Evolutionary conservation across 371 early-diverging fungal genomes (phyloP), one percentile per base, ranked within the genome.

Genomic region (Haplosporangium sp.): DNA sequence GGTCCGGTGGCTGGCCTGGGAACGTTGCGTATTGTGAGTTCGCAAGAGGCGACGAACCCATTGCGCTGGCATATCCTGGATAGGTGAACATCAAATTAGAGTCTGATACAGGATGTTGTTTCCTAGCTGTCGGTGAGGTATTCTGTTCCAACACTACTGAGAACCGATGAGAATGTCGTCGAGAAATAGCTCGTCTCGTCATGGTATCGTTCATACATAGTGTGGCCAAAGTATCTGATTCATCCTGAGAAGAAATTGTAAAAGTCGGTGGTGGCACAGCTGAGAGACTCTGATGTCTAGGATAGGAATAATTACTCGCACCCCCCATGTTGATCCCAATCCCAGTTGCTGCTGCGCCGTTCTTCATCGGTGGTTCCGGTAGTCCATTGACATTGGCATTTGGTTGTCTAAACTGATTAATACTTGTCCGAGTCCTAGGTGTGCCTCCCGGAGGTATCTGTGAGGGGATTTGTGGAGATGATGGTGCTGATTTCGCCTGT

Each of bases 121-220:
- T 69, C 15, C 52, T 72, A 19, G 45, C 75, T 11, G 65, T 55
- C 15, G 64, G 75, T 10, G 65, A 55, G 10, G 71, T 55, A 44
- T 73, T 71, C 56, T 76, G 76, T 47, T 71, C 71, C 44, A 74
- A 17, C 55, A 75, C 27, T 2, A 69, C 71, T 27, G 83, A 74
- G 38, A 73, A 76, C 13, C 77, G 69, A 40, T 72, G 68, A 15
- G 71, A 77, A 35, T 77, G 69, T 8, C 82, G 75, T 47, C 83
- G 61, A n/a, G 77, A 69, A 17, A 87, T 73, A 19, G 78, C 78
- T 19, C 78, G 78, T 20, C 78, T 65, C 1, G 83, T 52, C 76
- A 84, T 75, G 84, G 75, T 65, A 52, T 72, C 83, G 20, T 61
- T 65, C 52, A 69, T 84, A 8, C 84, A 85, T 38, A 86, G 85